Base-by-base conservation (phyloP, 129 eudicot species). In the Kitagawia praeruptora region DNA sequence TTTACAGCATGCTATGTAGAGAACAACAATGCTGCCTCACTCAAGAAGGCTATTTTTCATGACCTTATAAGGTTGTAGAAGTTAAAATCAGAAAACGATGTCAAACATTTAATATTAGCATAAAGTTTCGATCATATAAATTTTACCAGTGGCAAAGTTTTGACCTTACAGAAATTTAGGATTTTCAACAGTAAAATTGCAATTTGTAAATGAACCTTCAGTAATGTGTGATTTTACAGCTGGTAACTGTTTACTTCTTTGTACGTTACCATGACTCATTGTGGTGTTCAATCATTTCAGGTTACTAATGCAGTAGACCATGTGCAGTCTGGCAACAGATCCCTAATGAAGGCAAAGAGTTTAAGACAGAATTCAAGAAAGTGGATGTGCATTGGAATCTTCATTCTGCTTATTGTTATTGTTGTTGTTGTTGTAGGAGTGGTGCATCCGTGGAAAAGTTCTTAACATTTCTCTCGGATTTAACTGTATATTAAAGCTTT, bases 251-350 rank as follows among this genome's bases (percentile, higher is more conserved):
- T 53, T 53, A 53, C 19, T 27, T 75, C 42, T 70, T 18, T 70
- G 48, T 6, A 56, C 13, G 9, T 23, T 23, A 23, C 66, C 45
- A 8, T 9, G 7, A n/a, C 21, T n/a, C 5, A 9, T 14, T 14
- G 5, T 25, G 15, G 48, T 73, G 77, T 42, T n/a, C 79, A 49
- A 51, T 31, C 25, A 76, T 74, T 54, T 25, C 85, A 95, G 98
- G 97, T 95, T 69, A 88, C 97, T 51, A 84, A 78, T 80, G 98
- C 98, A 8, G 98, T 92, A 66, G 98, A 95, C 85, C 97, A 95
- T 44, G 98, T 94, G 70, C 97, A 91, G 40, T 86, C 89, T 46
- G 97, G 98, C 18, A 95, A 92, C 70, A 90, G 85, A 14, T 96
- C 97, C 46, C 90, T 95, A 31, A 86, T 87, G 84, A 90, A 86